Percentiles rank a stretch among this genome's conserved stretches.
Conservation (phyloP, 2,329 filamentous ascomycete species). For the Fusarium neocosmosporiellum region DNA sequence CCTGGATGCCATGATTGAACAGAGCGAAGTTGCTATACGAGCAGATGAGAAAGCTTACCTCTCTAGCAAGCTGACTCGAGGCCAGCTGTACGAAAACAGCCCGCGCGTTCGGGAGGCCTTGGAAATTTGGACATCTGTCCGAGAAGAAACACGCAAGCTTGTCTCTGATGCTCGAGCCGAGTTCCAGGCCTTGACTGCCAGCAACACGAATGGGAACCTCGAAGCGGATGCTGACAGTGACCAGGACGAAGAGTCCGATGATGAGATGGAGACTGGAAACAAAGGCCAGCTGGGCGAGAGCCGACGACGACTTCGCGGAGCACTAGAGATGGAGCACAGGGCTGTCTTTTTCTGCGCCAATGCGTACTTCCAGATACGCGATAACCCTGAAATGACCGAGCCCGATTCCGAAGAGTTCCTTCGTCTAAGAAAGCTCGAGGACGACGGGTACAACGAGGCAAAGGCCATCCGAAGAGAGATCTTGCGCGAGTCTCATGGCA, state of each 20-base stretch:
- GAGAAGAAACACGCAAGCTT: constrained; percentile 60
- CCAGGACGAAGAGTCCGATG: constrained; percentile 44
- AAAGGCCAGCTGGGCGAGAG: constrained; percentile 64
- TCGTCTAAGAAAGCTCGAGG: constrained; percentile 76
- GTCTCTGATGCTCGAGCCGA: constrained; percentile 74
- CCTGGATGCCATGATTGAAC: constrained; percentile 89
- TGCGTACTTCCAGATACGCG: constrained; percentile 85
- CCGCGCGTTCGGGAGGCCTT: constrained; percentile 75
- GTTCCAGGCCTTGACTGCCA: constrained; percentile 62
- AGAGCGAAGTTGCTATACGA: constrained; percentile 76
- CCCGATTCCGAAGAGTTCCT: constrained; percentile 76
- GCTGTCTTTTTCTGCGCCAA: constrained; percentile 88
- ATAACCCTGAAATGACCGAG: constrained; percentile 70
- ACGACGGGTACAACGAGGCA: constrained; percentile 79
- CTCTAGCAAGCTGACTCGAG: constrained; percentile 71
- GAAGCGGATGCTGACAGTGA: constrained; percentile 14
- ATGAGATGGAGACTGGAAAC: constrained; percentile 48
- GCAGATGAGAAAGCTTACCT: constrained; percentile 76
- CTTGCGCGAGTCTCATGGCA: constrained; percentile 63
- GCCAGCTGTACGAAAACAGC: constrained; percentile 83
- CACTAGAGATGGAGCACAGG: constrained; percentile 84
- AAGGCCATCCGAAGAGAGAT: constrained; percentile 84
- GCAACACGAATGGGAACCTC: constrained; percentile 2
- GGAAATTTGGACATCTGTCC: constrained; percentile 72
- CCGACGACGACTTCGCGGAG: constrained; percentile 73